Percentiles rank a stretch among this genome's conserved stretches.
phyloP scores from a whole-genome alignment of 2,329 filamentous ascomycete genomes.

The Epichloe gansuensis region DNA sequence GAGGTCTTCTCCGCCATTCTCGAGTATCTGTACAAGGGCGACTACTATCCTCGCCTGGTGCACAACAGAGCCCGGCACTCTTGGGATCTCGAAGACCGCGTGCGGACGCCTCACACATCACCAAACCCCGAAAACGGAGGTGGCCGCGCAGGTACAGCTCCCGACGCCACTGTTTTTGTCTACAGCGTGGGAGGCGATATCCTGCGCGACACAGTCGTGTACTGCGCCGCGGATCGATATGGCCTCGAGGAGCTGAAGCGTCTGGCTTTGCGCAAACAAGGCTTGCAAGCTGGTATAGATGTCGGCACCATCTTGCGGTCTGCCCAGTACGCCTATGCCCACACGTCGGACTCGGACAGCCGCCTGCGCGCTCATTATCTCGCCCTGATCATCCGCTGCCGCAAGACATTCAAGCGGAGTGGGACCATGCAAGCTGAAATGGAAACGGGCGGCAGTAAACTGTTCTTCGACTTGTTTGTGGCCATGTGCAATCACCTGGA shows the following conservation, averaged over 20 bases:
- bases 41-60: slow-evolving; percentile 83
- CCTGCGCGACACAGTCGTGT: slow-evolving; percentile 85
- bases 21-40: slow-evolving; percentile 94
- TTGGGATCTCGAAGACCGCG: slow-evolving; percentile 72
- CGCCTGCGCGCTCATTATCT: slow-evolving; percentile 93
- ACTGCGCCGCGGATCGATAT: slow-evolving; percentile 85
- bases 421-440: slow-evolving; percentile 99
- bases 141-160: slow-evolving; percentile 33
- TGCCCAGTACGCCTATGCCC: slow-evolving; percentile 87
- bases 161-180: slow-evolving; percentile 52
- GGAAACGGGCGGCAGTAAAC: slow-evolving; percentile 77
- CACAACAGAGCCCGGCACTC: slow-evolving; percentile 76
- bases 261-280: slow-evolving; percentile 86
- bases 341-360: slow-evolving; percentile 88
- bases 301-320: slow-evolving; percentile 83
- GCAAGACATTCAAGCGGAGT: slow-evolving; percentile 94
- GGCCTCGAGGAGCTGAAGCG: slow-evolving; percentile 85
- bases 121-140: slow-evolving; percentile 37
- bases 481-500: slow-evolving; percentile 97
- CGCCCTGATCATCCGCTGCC: slow-evolving; percentile 91
- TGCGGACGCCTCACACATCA: slow-evolving; percentile 31
- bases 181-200: slow-evolving; percentile 61
- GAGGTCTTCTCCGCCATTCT: slow-evolving; percentile 88
- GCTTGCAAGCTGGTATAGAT: slow-evolving; percentile 82
- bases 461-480: slow-evolving; percentile 98